Percentiles rank a stretch among this genome's conserved stretches.
Conservation (phyloP, 1,139 yeast species). For the Kodamaea alishanica region DNA sequence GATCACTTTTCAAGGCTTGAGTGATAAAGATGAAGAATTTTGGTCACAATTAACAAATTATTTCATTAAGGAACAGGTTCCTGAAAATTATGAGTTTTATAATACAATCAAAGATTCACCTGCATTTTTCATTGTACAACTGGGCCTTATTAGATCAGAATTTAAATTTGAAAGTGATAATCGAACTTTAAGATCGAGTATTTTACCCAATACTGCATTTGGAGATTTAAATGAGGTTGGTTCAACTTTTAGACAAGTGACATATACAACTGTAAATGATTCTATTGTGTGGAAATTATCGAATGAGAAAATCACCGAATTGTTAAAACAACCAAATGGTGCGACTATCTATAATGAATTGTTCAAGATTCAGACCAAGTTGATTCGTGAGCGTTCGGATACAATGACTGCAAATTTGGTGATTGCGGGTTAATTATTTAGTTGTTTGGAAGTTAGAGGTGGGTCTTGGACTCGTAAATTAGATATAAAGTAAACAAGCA, state of each 20-base stretch:
- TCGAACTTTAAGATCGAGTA: conserved; percentile 66
- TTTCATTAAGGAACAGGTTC: conserved; percentile 48
- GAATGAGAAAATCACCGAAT: conserved; percentile 38
- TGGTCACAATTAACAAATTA: conserved; percentile 59
- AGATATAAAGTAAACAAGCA: too few relatives aligned
- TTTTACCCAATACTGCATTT: conserved; percentile 86
- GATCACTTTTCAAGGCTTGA: conserved; percentile 67
- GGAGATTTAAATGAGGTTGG: conserved; percentile 57
- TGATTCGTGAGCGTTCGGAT: conserved; percentile 72
- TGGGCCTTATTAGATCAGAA: conserved; percentile 69
- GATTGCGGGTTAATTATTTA: conserved; percentile 37
- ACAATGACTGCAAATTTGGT: conserved; percentile 67
- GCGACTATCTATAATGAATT: conserved; percentile 65
- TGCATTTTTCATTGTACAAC: conserved; percentile 68
- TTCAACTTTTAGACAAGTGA: conserved; percentile 37
- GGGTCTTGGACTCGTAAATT: too few relatives aligned
- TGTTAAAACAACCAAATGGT: conserved; percentile 43
- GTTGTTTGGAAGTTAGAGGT: too few relatives aligned
- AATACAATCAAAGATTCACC: conserved; percentile 33
- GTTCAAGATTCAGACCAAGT: conserved; percentile 57
- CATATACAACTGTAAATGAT: conserved; percentile 50
- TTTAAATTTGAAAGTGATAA: conserved; percentile 50
- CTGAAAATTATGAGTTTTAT: conserved; percentile 49
- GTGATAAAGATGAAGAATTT: conserved; percentile 56
- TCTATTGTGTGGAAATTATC: conserved; percentile 73